Evolutionary conservation across 305 asterid genomes (phyloP), one percentile per base, ranked within the genome.

Genomic region (Rubia tinctorum): DNA sequence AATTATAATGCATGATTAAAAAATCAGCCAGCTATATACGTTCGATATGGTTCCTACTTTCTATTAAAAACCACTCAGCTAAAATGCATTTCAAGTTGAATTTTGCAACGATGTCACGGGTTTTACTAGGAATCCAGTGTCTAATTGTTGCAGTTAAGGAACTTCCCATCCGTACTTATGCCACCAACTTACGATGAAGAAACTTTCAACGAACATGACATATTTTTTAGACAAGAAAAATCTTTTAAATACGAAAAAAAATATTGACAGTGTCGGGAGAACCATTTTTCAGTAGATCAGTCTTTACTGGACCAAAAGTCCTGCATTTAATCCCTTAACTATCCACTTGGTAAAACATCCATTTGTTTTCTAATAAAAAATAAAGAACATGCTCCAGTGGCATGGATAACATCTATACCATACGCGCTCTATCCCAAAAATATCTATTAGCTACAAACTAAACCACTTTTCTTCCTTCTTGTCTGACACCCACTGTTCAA

Each of bases 151-250:
- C 2, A 27, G 2, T 27, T 27, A 27, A 27, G 2, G 2, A 27
- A 27, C 30, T 27, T 27, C 2, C 30, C 30, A 27, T 27, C 2
- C 30, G 1, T 86, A 82, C 30, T 68, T 71, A n/a, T 76, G 76
- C 98, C 96, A 92, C 98, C 98, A 92, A 14, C 8, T 74, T 55
- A 61, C 96, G 90, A 84, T 80, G 80, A 1, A 27, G 30, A 27
- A 27, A 27, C 30, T 27, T 27, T 1, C 30, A 27, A 27, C 2
- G 30, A 27, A 27, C 30, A 27, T 27, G 30, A 1, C 30, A 27
- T 27, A 27, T 27, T 1, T 27, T 49, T 1, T 3, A 58, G 49
- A 58, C 14, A 34, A 60, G 62, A 5, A 7, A 22, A 27, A 76
- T 27, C 30, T 1, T 27, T 1, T 1, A 27, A 27, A 1, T 27